Evolutionary conservation across 2,329 filamentous ascomycete species (phyloP).

Genomic region (Amylocarpus encephaloides): DNA sequence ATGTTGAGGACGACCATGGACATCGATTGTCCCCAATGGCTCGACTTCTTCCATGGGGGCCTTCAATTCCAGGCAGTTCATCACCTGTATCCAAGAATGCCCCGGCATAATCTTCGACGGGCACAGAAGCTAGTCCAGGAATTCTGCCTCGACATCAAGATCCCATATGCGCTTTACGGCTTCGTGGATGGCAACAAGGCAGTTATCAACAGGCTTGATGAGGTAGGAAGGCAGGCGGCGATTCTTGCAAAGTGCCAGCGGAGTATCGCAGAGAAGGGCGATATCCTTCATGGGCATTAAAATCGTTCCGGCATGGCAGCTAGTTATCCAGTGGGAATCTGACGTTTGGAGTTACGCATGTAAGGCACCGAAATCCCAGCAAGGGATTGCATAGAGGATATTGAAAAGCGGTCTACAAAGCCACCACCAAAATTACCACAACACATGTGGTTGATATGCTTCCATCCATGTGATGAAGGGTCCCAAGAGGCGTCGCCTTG

Average conservation of each 20-base stretch:
- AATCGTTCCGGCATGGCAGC: background rate
- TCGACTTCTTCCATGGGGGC: conserved; percentile 84
- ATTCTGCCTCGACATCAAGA: conserved; percentile 75
- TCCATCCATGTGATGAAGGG: too few species aligned
- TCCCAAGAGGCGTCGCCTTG: too few species aligned
- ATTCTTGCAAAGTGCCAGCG: conserved; percentile 71
- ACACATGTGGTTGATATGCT: background rate
- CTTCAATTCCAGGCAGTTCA: conserved; percentile 87
- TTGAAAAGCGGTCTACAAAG: conserved; percentile 4
- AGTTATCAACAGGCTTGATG: conserved; percentile 68
- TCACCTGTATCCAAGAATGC: conserved; percentile 77
- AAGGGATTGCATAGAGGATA: conserved; percentile 1
- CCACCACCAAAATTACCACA: background rate
- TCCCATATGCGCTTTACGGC: conserved; percentile 80
- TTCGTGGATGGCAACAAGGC: conserved; percentile 79
- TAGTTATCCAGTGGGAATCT: background rate
- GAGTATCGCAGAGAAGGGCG: conserved; percentile 29
- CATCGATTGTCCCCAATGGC: conserved; percentile 78
- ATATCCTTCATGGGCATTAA: conserved; percentile 28
- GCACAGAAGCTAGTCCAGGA: conserved; percentile 71
- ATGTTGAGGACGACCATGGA: conserved; percentile 95
- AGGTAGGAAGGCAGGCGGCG: conserved; percentile 73
- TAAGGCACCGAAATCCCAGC: background rate
- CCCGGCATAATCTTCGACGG: conserved; percentile 73
- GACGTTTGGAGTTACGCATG: background rate